Evolutionary conservation across 768 basidiomycete genomes (phyloP).

Genomic region (Tulasnella sp.): DNA sequence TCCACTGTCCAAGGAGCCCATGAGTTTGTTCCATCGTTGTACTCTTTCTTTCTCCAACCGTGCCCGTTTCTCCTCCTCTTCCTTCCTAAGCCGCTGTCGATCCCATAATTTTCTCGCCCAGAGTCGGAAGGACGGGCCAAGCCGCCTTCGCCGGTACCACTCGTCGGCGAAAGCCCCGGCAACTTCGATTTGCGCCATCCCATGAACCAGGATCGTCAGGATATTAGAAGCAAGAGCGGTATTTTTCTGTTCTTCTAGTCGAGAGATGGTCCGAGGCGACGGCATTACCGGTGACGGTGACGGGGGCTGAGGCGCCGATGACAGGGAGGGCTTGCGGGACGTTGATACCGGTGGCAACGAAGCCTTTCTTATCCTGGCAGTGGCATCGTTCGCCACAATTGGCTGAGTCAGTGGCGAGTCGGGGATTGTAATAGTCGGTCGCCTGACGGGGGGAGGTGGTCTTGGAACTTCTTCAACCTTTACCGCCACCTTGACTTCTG

Average conservation of each 20-base stretch:
- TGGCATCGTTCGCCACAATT: not conserved
- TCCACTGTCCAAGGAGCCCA: conserved; percentile 7
- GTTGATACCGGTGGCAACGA: not conserved
- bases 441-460: not conserved
- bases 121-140: not conserved
- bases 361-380: not conserved
- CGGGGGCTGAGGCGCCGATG: not conserved
- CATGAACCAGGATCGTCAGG: not conserved
- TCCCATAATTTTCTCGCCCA: not conserved
- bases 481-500: not conserved
- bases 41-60: conserved; percentile 5
- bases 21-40: conserved; percentile 14
- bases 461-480: not conserved
- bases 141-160: conserved; percentile 1
- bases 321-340: not conserved
- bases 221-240: not conserved
- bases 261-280: conserved; percentile 17
- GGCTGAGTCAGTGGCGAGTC: not conserved
- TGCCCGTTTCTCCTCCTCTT: not conserved
- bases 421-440: not conserved
- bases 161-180: conserved; percentile 14
- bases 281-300: not conserved
- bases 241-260: not conserved
- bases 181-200: conserved; percentile 15
- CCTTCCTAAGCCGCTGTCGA: not conserved